Evolutionary conservation across 2,329 filamentous ascomycete genomes (phyloP).

Genomic region (Lachnellula arida): DNA sequence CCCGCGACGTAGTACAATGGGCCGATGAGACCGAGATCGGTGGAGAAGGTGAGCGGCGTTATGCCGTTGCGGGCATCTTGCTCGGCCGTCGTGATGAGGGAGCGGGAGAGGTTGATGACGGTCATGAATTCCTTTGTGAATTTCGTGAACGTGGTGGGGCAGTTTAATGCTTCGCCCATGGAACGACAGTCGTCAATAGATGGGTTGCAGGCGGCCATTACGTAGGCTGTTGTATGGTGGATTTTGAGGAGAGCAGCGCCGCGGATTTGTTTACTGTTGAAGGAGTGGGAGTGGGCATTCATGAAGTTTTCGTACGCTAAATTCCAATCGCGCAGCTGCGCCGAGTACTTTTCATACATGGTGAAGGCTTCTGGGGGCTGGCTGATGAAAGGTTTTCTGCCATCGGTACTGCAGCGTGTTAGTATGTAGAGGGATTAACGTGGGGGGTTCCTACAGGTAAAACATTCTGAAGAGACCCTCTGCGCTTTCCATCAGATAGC

Average conservation of each 20-base stretch:
- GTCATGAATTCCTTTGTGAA: conserved; percentile 16
- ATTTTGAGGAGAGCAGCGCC: conserved; percentile 30
- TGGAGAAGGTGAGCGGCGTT: conserved; percentile 23
- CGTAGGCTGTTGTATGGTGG: conserved; percentile 21
- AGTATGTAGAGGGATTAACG: conserved; percentile 2
- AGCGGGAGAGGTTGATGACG: conserved; percentile 22
- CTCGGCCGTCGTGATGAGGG: conserved; percentile 25
- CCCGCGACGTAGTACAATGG: conserved; percentile 27
- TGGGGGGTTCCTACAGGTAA: conserved; percentile 15
- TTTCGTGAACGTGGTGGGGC: conserved; percentile 9
- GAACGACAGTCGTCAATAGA: conserved; percentile 11
- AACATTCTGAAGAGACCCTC: conserved; percentile 25
- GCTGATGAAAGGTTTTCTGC: conserved; percentile 8
- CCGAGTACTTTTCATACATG: conserved; percentile 12
- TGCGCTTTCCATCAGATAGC: conserved; percentile 18
- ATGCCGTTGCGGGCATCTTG: conserved; percentile 22
- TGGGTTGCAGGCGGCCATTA: conserved; percentile 21
- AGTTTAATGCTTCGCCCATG: conserved; percentile 15
- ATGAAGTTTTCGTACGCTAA: conserved; percentile 26
- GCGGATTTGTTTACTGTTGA: conserved; percentile 25
- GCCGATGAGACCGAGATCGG: conserved; percentile 27
- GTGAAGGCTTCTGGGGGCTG: conserved; percentile 15
- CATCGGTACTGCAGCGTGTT: conserved; percentile 5
- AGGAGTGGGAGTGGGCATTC: conserved; percentile 13
- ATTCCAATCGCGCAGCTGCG: conserved; percentile 20